phyloP scores from a whole-genome alignment of 495 filamentous ascomycete species.

The Paragyromitra xinjiangensis region DNA sequence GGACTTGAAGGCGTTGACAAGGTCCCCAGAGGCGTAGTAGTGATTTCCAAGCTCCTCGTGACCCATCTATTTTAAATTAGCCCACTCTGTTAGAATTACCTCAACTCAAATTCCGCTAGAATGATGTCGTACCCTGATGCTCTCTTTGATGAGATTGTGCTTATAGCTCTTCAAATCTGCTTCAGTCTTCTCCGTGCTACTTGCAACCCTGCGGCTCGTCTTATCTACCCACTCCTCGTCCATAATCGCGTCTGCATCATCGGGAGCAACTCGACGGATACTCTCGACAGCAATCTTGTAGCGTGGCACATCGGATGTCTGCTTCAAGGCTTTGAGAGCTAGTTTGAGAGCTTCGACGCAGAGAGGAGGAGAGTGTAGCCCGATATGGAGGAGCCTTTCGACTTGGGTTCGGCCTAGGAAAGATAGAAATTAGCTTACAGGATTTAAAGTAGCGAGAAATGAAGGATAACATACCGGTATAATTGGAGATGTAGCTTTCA shows the following conservation, averaged over 20 bases:
- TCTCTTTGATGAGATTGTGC: conserved; percentile 97
- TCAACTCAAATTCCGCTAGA: neutral
- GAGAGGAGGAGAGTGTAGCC: conserved; percentile 76
- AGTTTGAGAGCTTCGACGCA: conserved; percentile 80
- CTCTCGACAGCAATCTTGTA: conserved; percentile 75
- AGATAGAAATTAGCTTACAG: neutral
- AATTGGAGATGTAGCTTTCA: conserved; percentile 90
- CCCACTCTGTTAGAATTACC: neutral
- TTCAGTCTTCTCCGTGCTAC: conserved; percentile 76
- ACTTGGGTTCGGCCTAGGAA: conserved; percentile 57
- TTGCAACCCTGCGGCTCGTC: conserved; percentile 69
- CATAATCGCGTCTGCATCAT: conserved; percentile 71
- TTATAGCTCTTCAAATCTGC: conserved; percentile 90
- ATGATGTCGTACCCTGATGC: conserved; percentile 75
- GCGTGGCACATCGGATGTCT: conserved; percentile 73
- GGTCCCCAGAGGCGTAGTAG: conserved; percentile 72
- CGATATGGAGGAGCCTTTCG: conserved; percentile 83
- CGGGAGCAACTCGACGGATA: conserved; percentile 69
- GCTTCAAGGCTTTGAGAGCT: conserved; percentile 78
- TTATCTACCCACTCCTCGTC: conserved; percentile 76
- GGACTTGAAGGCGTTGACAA: conserved; percentile 69
- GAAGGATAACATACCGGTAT: conserved; percentile 69
- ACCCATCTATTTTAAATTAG: conserved; percentile 67
- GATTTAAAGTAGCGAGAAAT: neutral
- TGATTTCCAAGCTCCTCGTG: conserved; percentile 78